A percentile compares a stretch with the other conserved stretches of the same genome.
Evolutionary conservation across 1,284 basidiomycete species (phyloP).

Genomic region (Microbotryomycetes sp.): DNA sequence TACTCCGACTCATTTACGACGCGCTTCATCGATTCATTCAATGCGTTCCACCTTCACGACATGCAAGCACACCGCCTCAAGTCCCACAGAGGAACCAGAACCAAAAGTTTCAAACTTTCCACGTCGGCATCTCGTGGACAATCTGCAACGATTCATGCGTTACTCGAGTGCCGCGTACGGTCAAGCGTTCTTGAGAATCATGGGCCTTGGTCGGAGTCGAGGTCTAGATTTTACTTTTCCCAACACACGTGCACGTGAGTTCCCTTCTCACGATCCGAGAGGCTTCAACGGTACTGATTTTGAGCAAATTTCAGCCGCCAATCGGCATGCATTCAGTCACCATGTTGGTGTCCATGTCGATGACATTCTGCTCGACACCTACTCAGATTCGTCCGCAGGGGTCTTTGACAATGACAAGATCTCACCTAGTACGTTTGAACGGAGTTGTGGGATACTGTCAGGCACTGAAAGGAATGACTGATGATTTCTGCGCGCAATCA

Average conservation of each 20-base stretch:
- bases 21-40: constrained; percentile 12
- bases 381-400: constrained; percentile 40
- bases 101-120: constrained; percentile 43
- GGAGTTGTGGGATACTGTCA: no score
- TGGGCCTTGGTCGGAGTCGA: constrained; percentile 43
- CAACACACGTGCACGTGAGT: constrained; percentile 45
- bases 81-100: constrained; percentile 18
- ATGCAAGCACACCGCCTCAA: constrained; percentile 6
- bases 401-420: constrained; percentile 41
- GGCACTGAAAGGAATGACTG: neutral
- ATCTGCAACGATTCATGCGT: constrained; percentile 49
- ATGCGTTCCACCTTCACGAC: constrained; percentile 18
- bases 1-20: neutral
- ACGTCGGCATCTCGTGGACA: constrained; percentile 44
- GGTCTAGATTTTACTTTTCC: constrained; percentile 47
- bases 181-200: constrained; percentile 47
- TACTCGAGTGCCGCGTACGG: constrained; percentile 48
- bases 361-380: constrained; percentile 48
- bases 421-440: constrained; percentile 40
- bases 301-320: constrained; percentile 41
- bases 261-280: neutral
- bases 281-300: neutral
- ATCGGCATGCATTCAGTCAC: constrained; percentile 41
- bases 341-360: constrained; percentile 50
- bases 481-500: neutral